Evolutionary conservation across 1,139 yeast species (phyloP).

Genomic region (Pneumocystis carinii): DNA sequence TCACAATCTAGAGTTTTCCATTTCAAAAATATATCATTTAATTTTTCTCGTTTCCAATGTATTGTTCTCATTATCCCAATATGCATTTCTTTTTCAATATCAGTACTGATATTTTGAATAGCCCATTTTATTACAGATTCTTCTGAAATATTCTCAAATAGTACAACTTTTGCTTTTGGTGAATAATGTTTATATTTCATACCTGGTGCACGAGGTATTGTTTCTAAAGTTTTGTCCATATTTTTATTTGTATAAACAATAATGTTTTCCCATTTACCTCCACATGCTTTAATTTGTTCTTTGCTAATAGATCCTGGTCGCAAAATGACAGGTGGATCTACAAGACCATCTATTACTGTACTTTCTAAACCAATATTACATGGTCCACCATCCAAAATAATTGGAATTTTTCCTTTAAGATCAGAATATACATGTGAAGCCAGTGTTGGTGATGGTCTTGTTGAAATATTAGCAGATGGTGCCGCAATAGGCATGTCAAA

Average conservation of each 20-base stretch:
- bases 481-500: constrained; percentile 89
- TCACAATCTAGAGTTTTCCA: constrained; percentile 1
- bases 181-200: constrained; percentile 95
- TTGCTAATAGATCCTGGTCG: constrained; percentile 88
- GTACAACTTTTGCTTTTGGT: constrained; percentile 67
- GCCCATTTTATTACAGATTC: constrained; percentile 18
- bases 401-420: constrained; percentile 63
- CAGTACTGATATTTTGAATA: constrained; percentile 2
- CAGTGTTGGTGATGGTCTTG: constrained; percentile 81
- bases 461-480: constrained; percentile 93
- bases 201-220: constrained; percentile 83
- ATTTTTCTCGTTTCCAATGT: background rate
- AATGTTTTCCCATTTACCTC: constrained; percentile 58
- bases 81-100: background rate
- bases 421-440: constrained; percentile 79
- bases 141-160: constrained; percentile 32
- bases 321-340: constrained; percentile 67
- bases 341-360: constrained; percentile 83
- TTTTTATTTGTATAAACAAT: constrained; percentile 24
- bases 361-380: constrained; percentile 88
- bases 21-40: background rate
- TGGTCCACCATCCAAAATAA: constrained; percentile 78
- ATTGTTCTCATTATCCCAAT: background rate
- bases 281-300: constrained; percentile 50
- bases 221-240: constrained; percentile 25